Evolutionary conservation across 495 filamentous ascomycete genomes (phyloP).

Genomic region (Tuber borchii): DNA sequence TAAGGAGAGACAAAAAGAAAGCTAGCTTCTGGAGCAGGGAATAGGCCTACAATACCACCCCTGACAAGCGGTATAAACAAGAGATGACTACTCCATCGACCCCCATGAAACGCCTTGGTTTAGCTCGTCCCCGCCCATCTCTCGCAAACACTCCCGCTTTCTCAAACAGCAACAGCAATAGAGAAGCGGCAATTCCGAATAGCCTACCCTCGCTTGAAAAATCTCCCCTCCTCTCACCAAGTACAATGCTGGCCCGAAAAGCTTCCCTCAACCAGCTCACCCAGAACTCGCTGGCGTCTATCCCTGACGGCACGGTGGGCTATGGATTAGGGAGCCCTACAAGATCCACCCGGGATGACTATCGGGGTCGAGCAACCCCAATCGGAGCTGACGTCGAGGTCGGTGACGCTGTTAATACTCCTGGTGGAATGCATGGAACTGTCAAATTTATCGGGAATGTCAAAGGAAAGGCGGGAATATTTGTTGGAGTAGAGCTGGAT

Average conservation of each 20-base stretch:
- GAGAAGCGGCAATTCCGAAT: background rate
- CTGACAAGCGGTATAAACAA: background rate
- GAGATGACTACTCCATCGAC: background rate
- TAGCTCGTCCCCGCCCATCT: constrained; percentile 2
- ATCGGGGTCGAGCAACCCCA: constrained; percentile 39
- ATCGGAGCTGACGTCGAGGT: constrained; percentile 57
- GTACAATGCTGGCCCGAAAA: constrained; percentile 53
- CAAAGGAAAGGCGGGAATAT: constrained; percentile 79
- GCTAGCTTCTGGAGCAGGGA: background rate
- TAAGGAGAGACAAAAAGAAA: background rate
- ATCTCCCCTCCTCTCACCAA: constrained; percentile 39
- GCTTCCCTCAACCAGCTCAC: constrained; percentile 59
- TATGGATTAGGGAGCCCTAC: constrained; percentile 50
- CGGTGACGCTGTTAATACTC: constrained; percentile 88
- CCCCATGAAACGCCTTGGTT: constrained; percentile 1
- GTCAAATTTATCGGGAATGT: constrained; percentile 85
- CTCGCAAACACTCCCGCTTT: background rate
- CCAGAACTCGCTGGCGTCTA: constrained; percentile 53
- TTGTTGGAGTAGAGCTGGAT: constrained; percentile 90
- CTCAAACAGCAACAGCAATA: background rate
- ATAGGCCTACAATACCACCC: background rate
- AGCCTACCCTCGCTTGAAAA: constrained; percentile 6
- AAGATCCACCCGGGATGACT: constrained; percentile 25
- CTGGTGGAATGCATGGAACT: constrained; percentile 85
- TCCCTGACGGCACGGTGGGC: constrained; percentile 56